Percentiles rank a stretch among this genome's conserved stretches.
Evolutionary conservation across 108 stramenopile genomes (phyloP).

Genomic region (Hondaea fermentalgiana): DNA sequence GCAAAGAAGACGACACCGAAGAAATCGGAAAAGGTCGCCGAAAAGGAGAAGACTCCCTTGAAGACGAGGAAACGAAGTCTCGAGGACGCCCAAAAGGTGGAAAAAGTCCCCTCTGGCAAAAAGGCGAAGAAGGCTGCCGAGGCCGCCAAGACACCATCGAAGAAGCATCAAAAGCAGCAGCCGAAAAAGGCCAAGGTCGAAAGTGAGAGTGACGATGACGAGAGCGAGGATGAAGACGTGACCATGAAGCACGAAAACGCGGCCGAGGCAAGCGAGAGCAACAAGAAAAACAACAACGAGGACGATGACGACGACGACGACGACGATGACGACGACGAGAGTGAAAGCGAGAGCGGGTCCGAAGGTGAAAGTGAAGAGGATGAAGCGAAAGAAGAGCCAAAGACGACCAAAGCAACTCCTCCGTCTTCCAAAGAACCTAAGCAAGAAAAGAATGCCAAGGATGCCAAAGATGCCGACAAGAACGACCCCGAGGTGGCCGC

Average conservation of each 20-base stretch:
- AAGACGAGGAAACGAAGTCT: background rate
- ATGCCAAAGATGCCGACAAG: background rate
- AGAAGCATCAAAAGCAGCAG: background rate
- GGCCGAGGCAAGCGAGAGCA: no score
- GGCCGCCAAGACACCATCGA: background rate
- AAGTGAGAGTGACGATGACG: background rate
- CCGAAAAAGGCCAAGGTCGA: background rate
- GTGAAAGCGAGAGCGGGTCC: no score
- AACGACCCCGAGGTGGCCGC: background rate
- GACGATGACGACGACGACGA: no score
- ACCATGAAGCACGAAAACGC: background rate
- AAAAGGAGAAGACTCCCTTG: background rate
- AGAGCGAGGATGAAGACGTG: background rate
- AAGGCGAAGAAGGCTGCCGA: background rate
- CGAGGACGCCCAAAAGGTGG: no score
- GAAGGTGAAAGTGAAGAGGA: no score
- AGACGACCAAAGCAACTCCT: no score
- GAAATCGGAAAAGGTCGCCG: background rate
- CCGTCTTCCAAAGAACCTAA: background rate
- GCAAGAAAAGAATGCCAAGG: background rate
- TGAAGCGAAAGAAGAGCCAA: no score
- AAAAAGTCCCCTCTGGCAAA: no score
- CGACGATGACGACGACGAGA: no score
- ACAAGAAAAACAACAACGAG: no score
- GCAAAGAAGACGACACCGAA: background rate